Percentiles rank a stretch among this genome's conserved stretches.
Conservation (phyloP, 129 eudicot species). For the Ambrosia artemisiifolia region DNA sequence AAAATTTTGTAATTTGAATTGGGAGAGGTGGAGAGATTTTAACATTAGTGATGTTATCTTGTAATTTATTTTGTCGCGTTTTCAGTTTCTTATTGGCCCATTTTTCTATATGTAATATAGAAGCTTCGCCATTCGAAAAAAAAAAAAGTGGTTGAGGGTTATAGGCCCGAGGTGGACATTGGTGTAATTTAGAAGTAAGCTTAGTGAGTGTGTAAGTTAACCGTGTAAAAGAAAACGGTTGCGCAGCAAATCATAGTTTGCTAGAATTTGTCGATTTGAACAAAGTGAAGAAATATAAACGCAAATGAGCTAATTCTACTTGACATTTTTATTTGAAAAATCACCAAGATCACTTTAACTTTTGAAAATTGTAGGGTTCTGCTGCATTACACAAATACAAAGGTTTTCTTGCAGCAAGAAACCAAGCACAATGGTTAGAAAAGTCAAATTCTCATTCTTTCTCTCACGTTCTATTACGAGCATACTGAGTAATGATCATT, state of each 20-base stretch:
- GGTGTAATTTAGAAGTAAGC: too few species aligned
- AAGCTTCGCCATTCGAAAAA: too few species aligned
- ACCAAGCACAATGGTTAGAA: neutral
- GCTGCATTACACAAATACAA: neutral
- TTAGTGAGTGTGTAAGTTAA: too few species aligned
- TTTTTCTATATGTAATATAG: too few species aligned
- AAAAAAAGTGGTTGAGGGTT: too few species aligned
- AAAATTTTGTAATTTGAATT: too few species aligned
- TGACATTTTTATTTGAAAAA: neutral
- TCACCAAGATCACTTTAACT: neutral
- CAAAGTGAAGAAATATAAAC: neutral
- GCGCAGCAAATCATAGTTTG: neutral
- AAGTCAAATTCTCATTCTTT: neutral
- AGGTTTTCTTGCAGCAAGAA: constrained; percentile 4
- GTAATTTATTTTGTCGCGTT: too few species aligned
- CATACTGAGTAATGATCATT: constrained; percentile 2
- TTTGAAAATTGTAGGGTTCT: neutral
- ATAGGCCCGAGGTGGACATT: too few species aligned
- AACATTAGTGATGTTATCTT: too few species aligned
- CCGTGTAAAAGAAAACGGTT: too few species aligned
- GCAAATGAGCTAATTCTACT: neutral
- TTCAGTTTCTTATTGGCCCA: too few species aligned
- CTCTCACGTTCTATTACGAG: neutral
- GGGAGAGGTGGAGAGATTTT: too few species aligned
- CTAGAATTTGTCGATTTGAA: neutral